phyloP scores from a whole-genome alignment of 768 basidiomycete genomes.

The Polyporus arcularius region DNA sequence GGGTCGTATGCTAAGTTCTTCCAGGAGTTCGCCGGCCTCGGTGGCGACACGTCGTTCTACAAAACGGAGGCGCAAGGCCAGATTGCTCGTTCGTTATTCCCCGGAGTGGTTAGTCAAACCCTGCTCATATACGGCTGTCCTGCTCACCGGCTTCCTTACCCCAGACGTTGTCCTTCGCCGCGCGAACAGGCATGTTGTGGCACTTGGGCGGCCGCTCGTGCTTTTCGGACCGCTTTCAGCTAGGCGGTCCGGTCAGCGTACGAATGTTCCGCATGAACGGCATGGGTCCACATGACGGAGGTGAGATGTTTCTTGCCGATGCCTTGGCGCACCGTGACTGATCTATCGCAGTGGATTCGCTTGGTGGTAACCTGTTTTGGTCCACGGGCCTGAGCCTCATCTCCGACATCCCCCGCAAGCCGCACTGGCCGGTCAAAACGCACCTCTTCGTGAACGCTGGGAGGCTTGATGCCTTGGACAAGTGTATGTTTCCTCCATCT shows the following conservation, averaged over 20 bases:
- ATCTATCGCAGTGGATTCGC: constrained; percentile 61
- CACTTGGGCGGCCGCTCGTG: constrained; percentile 56
- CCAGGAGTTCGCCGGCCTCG: constrained; percentile 77
- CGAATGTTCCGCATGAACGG: constrained; percentile 75
- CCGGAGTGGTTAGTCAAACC: constrained; percentile 55
- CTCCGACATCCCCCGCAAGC: constrained; percentile 67
- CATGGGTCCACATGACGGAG: constrained; percentile 75
- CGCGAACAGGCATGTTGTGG: constrained; percentile 70
- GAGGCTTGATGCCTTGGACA: constrained; percentile 60
- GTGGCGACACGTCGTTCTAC: constrained; percentile 76
- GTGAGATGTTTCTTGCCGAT: constrained; percentile 41
- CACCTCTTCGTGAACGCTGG: constrained; percentile 86
- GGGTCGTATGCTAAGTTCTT: constrained; percentile 65
- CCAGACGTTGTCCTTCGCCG: constrained; percentile 75
- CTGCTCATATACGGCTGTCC: background rate
- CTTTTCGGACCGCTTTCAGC: constrained; percentile 86
- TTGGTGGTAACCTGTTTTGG: constrained; percentile 85
- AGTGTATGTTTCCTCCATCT: constrained; percentile 43
- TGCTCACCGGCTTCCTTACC: constrained; percentile 2
- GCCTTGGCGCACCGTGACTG: background rate
- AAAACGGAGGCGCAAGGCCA: constrained; percentile 72
- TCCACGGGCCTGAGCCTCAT: constrained; percentile 76
- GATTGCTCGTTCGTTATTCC: constrained; percentile 55
- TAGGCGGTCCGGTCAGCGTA: constrained; percentile 88
- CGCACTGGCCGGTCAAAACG: constrained; percentile 83